Evolutionary conservation across 2,329 filamentous ascomycete genomes (phyloP), one percentile per base, ranked within the genome.

Genomic region (Neonectria sp.): DNA sequence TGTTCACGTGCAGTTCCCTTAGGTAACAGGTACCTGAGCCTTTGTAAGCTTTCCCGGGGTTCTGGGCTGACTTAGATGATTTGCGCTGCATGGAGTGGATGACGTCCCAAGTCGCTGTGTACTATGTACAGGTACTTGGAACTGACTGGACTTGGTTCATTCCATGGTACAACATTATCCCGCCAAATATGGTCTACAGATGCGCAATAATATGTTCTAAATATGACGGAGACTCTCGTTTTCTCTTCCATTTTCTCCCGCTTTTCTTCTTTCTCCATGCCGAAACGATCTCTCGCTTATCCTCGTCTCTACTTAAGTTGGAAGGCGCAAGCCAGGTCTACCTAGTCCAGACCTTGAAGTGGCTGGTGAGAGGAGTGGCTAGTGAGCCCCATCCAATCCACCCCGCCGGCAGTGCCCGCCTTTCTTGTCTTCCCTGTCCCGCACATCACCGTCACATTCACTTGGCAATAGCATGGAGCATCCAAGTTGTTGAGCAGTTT

Each of bases 291-390:
- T 21, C 21, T 21, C 21, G 21, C 21, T 21, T 21, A 21, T 21
- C 21, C 21, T 21, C 21, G 21, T 21, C 21, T 21, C 21, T 21
- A 21, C 21, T 5, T 6, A 21, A 15, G 17, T 49, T 49, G 51
- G 21, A 33, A 21, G 27, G 27, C 27, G 25, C 52, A 37, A 48
- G 43, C 51, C 35, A 37, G 21, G 21, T 21, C 21, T 15, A 3
- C 13, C 37, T n/a, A n/a, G 37, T 24, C 40, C 8, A 45, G 17
- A 45, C n/a, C 29, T 17, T 29, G 49, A 49, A 35, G 63, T 65
- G 63, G 63, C 63, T 66, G 40, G 53, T 66, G 63, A 37, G 46
- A 43, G 37, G 35, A 46, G 58, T 62, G 58, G 63, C 58, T 66
- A 62, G 58, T 61, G 63, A 21, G 40, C n/a, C 29, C 40, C 24